phyloP scores from a whole-genome alignment of 176 grass and related monocot species.

The Oryza australiensis region DNA sequence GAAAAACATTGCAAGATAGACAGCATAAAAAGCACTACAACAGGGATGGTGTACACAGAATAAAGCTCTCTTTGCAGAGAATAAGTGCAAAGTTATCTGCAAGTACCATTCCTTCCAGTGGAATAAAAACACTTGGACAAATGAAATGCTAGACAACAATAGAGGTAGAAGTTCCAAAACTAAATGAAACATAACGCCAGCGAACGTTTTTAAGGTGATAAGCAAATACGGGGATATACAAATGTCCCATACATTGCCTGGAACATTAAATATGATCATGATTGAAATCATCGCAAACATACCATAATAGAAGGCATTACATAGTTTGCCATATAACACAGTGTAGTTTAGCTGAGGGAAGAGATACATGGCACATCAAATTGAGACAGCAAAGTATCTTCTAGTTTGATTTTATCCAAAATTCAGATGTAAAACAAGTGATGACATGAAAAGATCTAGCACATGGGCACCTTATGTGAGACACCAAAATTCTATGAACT shows the following conservation, averaged over 20 bases:
- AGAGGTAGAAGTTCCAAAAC: not conserved
- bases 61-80: conserved; percentile 34
- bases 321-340: not conserved
- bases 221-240: not conserved
- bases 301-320: not conserved
- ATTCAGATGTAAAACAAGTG: not conserved
- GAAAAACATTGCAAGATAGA: conserved; percentile 4
- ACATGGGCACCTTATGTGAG: not conserved
- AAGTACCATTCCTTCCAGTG: conserved; percentile 28
- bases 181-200: not conserved
- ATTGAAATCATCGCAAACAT: not conserved
- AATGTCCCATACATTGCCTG: not conserved
- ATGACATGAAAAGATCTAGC: not conserved
- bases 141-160: not conserved
- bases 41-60: conserved; percentile 29
- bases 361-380: not conserved
- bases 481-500: not conserved
- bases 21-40: conserved; percentile 23
- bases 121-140: conserved; percentile 17
- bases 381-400: not conserved
- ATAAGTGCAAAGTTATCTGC: conserved; percentile 39
- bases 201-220: not conserved
- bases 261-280: not conserved
- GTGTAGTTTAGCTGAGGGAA: not conserved
- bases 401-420: conserved; percentile 1